Evolutionary conservation across 176 grass and related monocot species (phyloP).

Genomic region (Avena sativa): DNA sequence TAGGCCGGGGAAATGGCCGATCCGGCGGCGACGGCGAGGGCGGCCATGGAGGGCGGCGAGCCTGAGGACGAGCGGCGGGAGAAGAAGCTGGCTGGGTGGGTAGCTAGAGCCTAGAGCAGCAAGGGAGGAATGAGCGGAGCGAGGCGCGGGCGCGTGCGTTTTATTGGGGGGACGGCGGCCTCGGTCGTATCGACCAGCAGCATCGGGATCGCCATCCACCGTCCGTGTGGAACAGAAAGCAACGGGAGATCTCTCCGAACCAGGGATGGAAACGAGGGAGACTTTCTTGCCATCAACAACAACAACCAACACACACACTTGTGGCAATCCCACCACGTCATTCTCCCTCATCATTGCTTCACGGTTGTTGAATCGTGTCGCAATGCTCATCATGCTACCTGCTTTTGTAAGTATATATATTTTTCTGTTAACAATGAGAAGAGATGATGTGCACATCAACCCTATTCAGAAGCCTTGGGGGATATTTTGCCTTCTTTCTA

Average conservation of each 20-base stretch:
- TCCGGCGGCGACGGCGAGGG: conserved; percentile 30
- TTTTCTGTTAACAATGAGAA: too few relatives aligned
- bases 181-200: conserved; percentile 37
- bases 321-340: background rate
- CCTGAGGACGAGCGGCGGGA: background rate
- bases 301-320: background rate
- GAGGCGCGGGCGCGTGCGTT: conserved; percentile 2
- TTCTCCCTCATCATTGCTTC: background rate
- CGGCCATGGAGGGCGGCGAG: conserved; percentile 34
- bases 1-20: conserved; percentile 18
- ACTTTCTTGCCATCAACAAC: background rate
- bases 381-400: too few relatives aligned
- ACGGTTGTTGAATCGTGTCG: too few relatives aligned
- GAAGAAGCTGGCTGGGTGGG: too few relatives aligned
- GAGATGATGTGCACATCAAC: too few relatives aligned
- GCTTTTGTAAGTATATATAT: too few relatives aligned
- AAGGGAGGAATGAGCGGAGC: background rate
- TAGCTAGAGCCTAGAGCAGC: too few relatives aligned
- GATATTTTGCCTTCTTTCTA: too few relatives aligned
- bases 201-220: background rate
- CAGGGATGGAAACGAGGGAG: background rate
- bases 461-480: too few relatives aligned
- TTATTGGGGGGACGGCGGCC: conserved; percentile 39
- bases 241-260: background rate
- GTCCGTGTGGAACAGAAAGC: background rate